Evolutionary conservation across 148 eudicot species (phyloP), one percentile per base, ranked within the genome.

Genomic region (Arbutus unedo): DNA sequence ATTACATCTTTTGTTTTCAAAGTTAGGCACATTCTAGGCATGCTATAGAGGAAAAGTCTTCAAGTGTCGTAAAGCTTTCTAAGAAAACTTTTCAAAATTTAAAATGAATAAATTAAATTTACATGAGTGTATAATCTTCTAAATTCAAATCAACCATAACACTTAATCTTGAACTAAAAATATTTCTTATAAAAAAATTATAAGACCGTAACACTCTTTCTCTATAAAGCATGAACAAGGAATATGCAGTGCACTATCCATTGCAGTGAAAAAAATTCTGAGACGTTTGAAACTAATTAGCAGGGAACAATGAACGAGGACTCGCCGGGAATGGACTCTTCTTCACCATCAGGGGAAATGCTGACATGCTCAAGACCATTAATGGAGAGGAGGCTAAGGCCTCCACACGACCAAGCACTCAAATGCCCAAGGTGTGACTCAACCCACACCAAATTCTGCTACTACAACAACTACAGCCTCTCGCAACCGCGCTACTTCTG

Each of bases 331-430:
- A 77, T 77, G 89, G 91, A 8, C 5, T 83, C 97, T 0, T 91
- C 94, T 0, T 85, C 97, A 4, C 90, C 92, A 75, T 90, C 90
- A 0, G 89, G 87, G 8, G 93, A 90, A 50, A 90, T 95, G 82
- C 83, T 95, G 31, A 84, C 94, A 66, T 95, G 98, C 81, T 88
- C 93, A 47, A 85, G 91, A 70, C 93, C 96, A 0, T 53, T 91
- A 54, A 89, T 90, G 87, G 95, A 94, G 81, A 87, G 95, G 60
- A 80, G 92, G 76, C 87, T 92, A 14, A 76, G 53, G 53, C 60
- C 60, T 0, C 59, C 18, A 21, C 53, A 53, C 21, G 60, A 53
- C 60, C 60, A 62, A 21, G 62, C 79, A 4, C 79, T 79, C 6
- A 84, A 84, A n/a, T 84, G 86, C 82, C 86, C 86, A 4, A 54